These are phyloP conservation scores for Suillus americanus DNA, from an alignment of 768 basidiomycete genomes.

Conservation along the genomic window DNA sequence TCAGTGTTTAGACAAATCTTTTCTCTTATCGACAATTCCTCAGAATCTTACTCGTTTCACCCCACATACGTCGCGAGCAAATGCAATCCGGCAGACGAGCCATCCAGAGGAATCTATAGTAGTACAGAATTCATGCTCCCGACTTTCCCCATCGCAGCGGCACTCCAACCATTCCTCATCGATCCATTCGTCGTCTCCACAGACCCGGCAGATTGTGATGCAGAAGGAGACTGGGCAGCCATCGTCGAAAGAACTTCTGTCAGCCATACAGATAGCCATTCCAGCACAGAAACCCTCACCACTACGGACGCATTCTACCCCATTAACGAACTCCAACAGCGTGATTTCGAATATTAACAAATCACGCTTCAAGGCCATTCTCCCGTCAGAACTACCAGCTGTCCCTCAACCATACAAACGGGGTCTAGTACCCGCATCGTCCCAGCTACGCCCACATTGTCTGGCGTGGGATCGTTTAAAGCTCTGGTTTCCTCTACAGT, in stretches of 20 bases:
- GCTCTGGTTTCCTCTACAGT: conserved; percentile 18
- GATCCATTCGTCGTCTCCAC: conserved; percentile 4
- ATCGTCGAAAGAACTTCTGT: too few relatives aligned
- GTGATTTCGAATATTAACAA: too few relatives aligned
- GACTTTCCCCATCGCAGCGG: conserved; percentile 25
- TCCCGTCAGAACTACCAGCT: too few relatives aligned
- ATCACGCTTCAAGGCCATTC: too few relatives aligned
- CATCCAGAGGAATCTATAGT: conserved; percentile 34
- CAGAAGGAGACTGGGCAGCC: too few relatives aligned
- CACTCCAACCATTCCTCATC: conserved; percentile 12
- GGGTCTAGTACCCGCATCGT: too few relatives aligned
- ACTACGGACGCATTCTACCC: too few relatives aligned
- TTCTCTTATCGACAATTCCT: not conserved
- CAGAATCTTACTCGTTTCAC: not conserved
- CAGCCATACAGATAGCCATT: too few relatives aligned
- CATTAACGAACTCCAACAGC: too few relatives aligned
- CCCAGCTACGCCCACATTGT: conserved; percentile 15
- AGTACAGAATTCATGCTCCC: conserved; percentile 29
- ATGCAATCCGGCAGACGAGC: conserved; percentile 39
- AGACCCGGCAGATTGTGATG: too few relatives aligned
- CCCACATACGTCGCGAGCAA: conserved; percentile 33
- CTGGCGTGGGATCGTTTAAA: conserved; percentile 24
- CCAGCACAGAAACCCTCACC: too few relatives aligned
- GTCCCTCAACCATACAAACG: too few relatives aligned
- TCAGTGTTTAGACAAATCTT: not conserved